Percentiles rank a stretch among this genome's conserved stretches.
Conservation (phyloP, 306 rosid genomes). For the Alnus glutinosa region DNA sequence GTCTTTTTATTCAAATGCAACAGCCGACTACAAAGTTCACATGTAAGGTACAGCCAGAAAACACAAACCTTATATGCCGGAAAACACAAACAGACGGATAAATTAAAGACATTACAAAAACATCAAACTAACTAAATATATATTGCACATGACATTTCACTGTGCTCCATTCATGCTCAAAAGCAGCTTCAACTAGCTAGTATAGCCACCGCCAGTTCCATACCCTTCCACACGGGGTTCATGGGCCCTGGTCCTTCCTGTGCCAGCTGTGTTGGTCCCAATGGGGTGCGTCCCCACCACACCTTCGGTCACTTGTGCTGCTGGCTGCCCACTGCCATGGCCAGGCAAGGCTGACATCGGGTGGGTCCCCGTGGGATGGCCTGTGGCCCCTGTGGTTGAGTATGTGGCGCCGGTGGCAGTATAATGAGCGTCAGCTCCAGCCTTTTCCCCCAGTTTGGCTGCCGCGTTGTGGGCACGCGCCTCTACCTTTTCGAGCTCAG, state of each 20-base stretch:
- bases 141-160: neutral
- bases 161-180: too few species aligned
- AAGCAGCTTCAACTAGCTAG: neutral
- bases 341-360: conserved; percentile 41
- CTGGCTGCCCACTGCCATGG: conserved; percentile 42
- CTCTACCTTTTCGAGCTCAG: conserved; percentile 53
- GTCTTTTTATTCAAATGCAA: neutral
- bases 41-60: neutral
- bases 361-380: conserved; percentile 40
- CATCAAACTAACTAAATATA: neutral
- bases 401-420: conserved; percentile 19
- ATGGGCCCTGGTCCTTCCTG: conserved; percentile 32
- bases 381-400: conserved; percentile 34
- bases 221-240: conserved; percentile 18
- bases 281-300: conserved; percentile 29
- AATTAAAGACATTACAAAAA: neutral
- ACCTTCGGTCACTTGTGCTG: conserved; percentile 39
- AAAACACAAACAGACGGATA: neutral
- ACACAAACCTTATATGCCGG: too few species aligned
- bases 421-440: conserved; percentile 6
- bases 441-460: neutral
- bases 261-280: conserved; percentile 33
- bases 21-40: neutral
- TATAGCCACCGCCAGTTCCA: conserved; percentile 42
- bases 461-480: conserved; percentile 50